Base-by-base conservation (phyloP, 148 eudicot genomes). In the Cornus controversa region DNA sequence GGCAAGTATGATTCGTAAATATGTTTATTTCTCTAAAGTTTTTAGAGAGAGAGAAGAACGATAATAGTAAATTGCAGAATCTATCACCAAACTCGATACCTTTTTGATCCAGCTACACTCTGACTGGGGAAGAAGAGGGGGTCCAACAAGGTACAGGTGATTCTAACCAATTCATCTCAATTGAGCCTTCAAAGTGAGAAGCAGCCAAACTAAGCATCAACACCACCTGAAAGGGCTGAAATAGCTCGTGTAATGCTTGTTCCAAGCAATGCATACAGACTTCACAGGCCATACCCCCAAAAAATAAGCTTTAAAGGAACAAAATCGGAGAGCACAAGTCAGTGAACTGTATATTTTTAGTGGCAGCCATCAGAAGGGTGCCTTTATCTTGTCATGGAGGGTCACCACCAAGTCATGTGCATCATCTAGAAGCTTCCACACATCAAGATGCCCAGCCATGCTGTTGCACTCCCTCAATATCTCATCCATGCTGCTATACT, bases 381-480 rank as follows among this genome's bases (percentile, higher is more conserved):
- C 62, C 86, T 42, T 91, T 80, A 96, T 87, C 85, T 93, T 96
- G 84, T 96, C 93, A 75, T 93, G 98, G 72, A 96, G 97, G 26
- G 83, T 93, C 71, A 90, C 93, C 37, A 96, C 99, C 90, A 96
- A 86, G 69, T 86, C 82, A 71, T 96, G 99, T 0, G 98, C 99
- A 80, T 91, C 98, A 57, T 96, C 93, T 6, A 96, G 84, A 60
- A 96, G 98, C 85, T 90, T 96, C 99, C 99, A 96, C 31, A 96
- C 94, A 82, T 96, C 94, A 20, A 96, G 90, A 36, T 90, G 97
- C 73, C 99, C 99, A 54, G 99, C 89, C 99, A 96, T 93, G 81
- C 85, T 87, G 65, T 96, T 96, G 79, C 99, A 96, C 79, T 96
- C 99, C 75, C 97, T 84, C 70, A 96, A 66, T 57, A 96, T 96